These are phyloP conservation scores for Phoenix dactylifera DNA, from an alignment of 176 grass and related monocot species.

Conservation along the genomic window DNA sequence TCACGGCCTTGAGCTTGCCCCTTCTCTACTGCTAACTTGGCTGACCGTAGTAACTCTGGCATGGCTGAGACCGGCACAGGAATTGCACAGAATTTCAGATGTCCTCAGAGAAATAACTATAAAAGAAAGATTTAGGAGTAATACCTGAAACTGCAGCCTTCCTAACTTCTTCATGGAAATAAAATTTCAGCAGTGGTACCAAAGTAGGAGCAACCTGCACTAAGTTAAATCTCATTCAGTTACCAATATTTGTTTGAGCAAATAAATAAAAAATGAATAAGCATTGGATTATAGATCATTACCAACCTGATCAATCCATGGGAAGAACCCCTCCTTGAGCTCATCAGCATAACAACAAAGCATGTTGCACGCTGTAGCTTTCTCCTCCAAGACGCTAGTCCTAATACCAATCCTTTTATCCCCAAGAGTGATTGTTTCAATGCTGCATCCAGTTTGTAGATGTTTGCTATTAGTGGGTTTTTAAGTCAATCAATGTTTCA, in stretches of 20 bases:
- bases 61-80: constrained; percentile 50
- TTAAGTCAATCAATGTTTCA: too few relatives aligned
- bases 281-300: not conserved
- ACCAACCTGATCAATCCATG: constrained; percentile 97
- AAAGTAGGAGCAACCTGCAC: constrained; percentile 87
- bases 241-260: not conserved
- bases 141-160: constrained; percentile 96
- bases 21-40: constrained; percentile 92
- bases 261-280: not conserved
- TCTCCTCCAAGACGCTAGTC: constrained; percentile 96
- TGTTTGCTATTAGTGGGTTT: too few relatives aligned
- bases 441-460: constrained; percentile 26
- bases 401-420: constrained; percentile 95
- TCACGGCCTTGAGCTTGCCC: constrained; percentile 79
- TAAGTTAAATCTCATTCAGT: not conserved
- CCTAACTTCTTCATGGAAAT: constrained; percentile 98
- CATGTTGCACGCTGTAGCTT: constrained; percentile 99
- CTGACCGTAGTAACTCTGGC: constrained; percentile 86
- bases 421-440: constrained; percentile 93
- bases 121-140: not conserved
- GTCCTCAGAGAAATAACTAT: not conserved
- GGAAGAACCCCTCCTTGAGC: constrained; percentile 96
- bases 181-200: constrained; percentile 95
- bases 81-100: constrained; percentile 9
- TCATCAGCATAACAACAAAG: constrained; percentile 99